These are phyloP conservation scores for Prinsepia uniflora DNA, from an alignment of 306 rosid species.

Conservation along the genomic window DNA sequence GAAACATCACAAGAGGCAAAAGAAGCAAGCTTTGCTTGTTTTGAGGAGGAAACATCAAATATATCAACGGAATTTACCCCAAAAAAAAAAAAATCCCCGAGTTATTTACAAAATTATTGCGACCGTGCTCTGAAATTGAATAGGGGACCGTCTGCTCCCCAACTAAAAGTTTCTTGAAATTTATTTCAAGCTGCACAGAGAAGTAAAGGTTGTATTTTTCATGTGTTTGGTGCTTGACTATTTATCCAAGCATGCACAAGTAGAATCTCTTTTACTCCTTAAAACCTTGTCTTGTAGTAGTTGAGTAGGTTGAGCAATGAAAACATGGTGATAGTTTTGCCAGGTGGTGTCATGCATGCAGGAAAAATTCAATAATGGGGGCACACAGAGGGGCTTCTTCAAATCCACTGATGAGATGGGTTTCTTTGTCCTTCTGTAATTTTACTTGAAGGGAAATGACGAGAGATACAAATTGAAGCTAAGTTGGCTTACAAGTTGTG, in stretches of 20 bases:
- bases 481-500: too few relatives aligned
- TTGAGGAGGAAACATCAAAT: not conserved
- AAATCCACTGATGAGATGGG: constrained; percentile 42
- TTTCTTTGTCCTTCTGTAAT: constrained; percentile 39
- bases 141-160: not conserved
- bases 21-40: constrained; percentile 1
- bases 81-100: too few relatives aligned
- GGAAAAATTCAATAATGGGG: constrained; percentile 48
- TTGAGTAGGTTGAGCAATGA: constrained; percentile 12
- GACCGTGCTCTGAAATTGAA: not conserved
- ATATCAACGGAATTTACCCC: too few relatives aligned
- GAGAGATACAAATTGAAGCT: not conserved
- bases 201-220: constrained; percentile 7
- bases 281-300: constrained; percentile 37
- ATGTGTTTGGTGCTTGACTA: too few relatives aligned
- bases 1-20: not conserved
- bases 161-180: not conserved
- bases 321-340: constrained; percentile 44
- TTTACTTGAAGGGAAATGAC: not conserved
- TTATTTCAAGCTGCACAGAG: constrained; percentile 9
- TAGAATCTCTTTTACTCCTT: constrained; percentile 11
- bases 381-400: constrained; percentile 8
- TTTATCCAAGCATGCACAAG: not conserved
- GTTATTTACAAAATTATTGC: not conserved
- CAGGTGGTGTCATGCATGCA: constrained; percentile 43